Percentiles rank a stretch among this genome's conserved stretches.
Conservation (phyloP, 2,329 filamentous ascomycete species). For the Fusarium staphyleae region DNA sequence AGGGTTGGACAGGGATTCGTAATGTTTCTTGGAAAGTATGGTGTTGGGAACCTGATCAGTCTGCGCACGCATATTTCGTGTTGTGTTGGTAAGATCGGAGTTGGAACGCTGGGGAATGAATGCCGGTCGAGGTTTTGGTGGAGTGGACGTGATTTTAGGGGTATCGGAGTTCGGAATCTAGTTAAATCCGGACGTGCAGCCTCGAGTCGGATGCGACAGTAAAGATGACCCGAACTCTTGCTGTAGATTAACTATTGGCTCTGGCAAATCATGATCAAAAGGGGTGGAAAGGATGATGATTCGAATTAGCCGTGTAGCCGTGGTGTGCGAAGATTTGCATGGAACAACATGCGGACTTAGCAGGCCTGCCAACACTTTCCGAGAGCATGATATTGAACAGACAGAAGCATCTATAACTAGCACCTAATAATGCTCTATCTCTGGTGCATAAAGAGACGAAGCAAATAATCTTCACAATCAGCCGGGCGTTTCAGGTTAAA, state of each 20-base stretch:
- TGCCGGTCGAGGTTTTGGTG: constrained; percentile 9
- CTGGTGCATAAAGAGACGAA: too few relatives aligned
- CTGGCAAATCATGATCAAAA: background rate
- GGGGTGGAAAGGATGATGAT: background rate
- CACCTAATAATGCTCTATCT: too few relatives aligned
- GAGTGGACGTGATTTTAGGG: background rate
- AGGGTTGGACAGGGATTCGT: constrained; percentile 20
- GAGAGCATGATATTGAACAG: background rate
- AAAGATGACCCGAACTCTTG: constrained; percentile 1
- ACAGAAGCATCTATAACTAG: background rate
- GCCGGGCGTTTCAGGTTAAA: too few relatives aligned
- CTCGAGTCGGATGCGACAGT: background rate
- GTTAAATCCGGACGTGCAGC: constrained; percentile 10
- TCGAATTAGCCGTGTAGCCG: too few relatives aligned
- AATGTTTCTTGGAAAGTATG: constrained; percentile 10
- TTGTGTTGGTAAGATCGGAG: constrained; percentile 1
- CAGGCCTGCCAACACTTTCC: background rate
- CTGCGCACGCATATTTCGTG: constrained; percentile 3
- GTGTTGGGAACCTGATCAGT: constrained; percentile 7
- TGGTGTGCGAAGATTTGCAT: background rate
- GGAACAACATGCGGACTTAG: background rate
- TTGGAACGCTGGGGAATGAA: constrained; percentile 12
- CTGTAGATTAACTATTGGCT: background rate
- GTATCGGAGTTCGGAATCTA: constrained; percentile 16
- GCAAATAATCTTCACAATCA: too few relatives aligned